Conservation (phyloP, 306 rosid genomes). For the Gleditsia sinensis region DNA sequence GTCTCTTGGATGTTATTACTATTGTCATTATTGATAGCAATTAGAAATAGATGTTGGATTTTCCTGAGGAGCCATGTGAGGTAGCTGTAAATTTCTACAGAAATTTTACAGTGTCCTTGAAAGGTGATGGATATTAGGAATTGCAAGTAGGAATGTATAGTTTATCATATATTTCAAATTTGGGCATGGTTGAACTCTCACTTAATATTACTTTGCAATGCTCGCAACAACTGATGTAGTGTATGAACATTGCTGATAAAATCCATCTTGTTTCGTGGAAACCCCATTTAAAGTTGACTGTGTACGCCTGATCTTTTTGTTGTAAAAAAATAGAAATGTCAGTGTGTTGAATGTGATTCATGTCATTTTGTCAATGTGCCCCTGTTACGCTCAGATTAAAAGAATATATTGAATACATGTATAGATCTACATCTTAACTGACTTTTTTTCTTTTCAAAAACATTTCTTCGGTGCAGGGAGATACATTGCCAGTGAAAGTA, state of each 20-base stretch:
- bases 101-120: not conserved
- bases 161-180: not conserved
- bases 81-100: not conserved
- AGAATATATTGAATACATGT: not conserved
- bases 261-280: not conserved
- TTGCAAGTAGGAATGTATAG: not conserved
- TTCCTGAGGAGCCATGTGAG: constrained; percentile 24
- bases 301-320: not conserved
- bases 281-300: not conserved
- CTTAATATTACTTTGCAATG: not conserved
- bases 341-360: not conserved
- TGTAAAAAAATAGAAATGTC: not conserved
- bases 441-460: constrained; percentile 1
- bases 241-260: not conserved
- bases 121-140: constrained; percentile 16
- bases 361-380: not conserved
- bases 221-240: not conserved
- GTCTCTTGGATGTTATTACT: not conserved
- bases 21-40: not conserved
- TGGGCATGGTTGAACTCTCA: not conserved
- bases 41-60: not conserved
- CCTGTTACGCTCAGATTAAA: not conserved
- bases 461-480: constrained; percentile 71
- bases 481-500: constrained; percentile 87
- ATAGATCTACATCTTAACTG: constrained; percentile 22